These are phyloP conservation scores for Gynostemma pentaphyllum DNA, from an alignment of 306 rosid species.

Conservation along the genomic window DNA sequence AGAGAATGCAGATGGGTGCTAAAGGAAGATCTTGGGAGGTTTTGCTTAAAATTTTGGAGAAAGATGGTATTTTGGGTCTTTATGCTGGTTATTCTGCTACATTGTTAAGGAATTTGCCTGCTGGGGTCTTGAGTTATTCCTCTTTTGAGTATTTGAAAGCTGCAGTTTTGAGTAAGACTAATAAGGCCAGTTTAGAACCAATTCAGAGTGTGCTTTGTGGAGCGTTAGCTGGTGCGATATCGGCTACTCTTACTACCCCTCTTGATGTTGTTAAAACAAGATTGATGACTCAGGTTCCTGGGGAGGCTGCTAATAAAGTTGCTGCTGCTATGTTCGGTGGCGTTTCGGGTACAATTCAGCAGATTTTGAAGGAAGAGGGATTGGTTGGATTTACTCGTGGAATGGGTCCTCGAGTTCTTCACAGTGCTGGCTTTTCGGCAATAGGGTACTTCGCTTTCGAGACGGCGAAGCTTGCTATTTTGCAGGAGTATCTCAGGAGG, in stretches of 20 bases:
- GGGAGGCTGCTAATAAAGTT: constrained; percentile 38
- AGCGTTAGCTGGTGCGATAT: constrained; percentile 81
- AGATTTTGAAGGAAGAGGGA: constrained; percentile 70
- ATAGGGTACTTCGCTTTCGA: constrained; percentile 90
- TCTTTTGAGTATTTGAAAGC: constrained; percentile 79
- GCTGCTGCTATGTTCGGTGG: constrained; percentile 48
- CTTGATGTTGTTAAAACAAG: constrained; percentile 88
- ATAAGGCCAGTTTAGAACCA: constrained; percentile 40
- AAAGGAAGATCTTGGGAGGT: constrained; percentile 69
- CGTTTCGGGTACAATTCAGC: constrained; percentile 42
- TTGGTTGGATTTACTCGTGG: constrained; percentile 75
- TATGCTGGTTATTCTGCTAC: constrained; percentile 80
- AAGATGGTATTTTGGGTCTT: constrained; percentile 69
- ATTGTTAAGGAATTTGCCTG: constrained; percentile 63
- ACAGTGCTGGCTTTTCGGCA: constrained; percentile 85
- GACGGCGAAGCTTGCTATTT: constrained; percentile 64
- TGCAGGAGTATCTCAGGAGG: constrained; percentile 44
- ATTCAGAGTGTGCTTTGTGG: constrained; percentile 78
- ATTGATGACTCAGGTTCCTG: constrained; percentile 72
- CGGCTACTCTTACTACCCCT: constrained; percentile 82
- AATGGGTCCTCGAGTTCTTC: constrained; percentile 88
- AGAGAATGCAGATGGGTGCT: constrained; percentile 81
- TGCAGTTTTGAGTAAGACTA: constrained; percentile 35
- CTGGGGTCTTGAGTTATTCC: constrained; percentile 82
- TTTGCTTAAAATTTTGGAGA: constrained; percentile 38